Evolutionary conservation across 2,329 filamentous ascomycete genomes (phyloP), one percentile per base, ranked within the genome.

Genomic region (Akanthomyces uredinophilus): DNA sequence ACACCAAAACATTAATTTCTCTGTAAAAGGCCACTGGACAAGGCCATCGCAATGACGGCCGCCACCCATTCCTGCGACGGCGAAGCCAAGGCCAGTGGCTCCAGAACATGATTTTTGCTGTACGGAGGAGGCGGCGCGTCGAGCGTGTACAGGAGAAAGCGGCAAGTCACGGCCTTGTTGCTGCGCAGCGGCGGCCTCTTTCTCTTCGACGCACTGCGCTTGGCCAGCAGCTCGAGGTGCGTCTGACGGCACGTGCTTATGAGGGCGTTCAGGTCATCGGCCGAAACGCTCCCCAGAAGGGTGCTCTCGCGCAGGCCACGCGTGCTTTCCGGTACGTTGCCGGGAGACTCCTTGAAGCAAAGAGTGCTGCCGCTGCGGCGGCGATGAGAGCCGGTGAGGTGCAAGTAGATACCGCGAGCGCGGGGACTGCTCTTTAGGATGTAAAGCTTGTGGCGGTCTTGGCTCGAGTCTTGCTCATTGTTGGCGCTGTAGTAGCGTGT

Each of bases 221-320:
- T 46, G 24, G 13, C 24, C 39, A 37, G 37, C 39, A 18, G 10
- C 11, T 54, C 39, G 20, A 7, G 8, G 24, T 54, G 32, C 20
- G 27, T 49, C 13, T n/a, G 24, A 11, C 61, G 59, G 46, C 68
- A 69, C 14, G 68, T 29, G n/a, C 57, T 20, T 0, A 57, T 56
- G 20, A 70, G 59, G 43, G 63, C 54, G 14, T 65, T 64, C 5
- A 70, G 35, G 18, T 67, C 61, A 7, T 63, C 47, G 6, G 64
- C 57, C 24, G 66, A 58, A 13, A 71, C 63, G 13, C 65, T 67
- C n/a, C 70, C 68, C 13, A 70, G 62, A 10, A 62, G 59, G 14
- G 47, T 60, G 49, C 63, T 64, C 24, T 62, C 55, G 13, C 65
- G 57, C 27, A 68, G 55, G 5, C 57, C 4, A 11, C 63, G 43